A percentile compares a stretch with the other conserved stretches of the same genome.
Conservation (phyloP, 75 land plant genomes). For the Cunninghamia lanceolata region DNA sequence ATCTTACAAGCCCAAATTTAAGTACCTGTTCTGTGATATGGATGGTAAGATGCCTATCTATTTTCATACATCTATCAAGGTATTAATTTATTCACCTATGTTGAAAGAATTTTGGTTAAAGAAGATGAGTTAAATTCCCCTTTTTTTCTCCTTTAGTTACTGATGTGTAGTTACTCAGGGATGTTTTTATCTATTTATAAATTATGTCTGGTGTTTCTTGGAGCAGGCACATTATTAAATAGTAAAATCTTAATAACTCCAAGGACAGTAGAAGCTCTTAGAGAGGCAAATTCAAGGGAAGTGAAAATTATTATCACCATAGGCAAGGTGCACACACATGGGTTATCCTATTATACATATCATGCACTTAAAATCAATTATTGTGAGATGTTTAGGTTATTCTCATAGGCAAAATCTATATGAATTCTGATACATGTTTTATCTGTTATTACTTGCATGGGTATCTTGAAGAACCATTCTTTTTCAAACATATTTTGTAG, state of each 20-base stretch:
- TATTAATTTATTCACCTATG: not conserved
- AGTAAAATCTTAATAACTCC: constrained; percentile 61
- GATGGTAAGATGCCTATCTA: constrained; percentile 67
- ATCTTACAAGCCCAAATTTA: constrained; percentile 58
- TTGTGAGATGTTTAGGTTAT: not conserved
- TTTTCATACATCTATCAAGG: not conserved
- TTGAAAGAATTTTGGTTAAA: not conserved
- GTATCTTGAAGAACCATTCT: not conserved
- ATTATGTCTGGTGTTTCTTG: constrained; percentile 5
- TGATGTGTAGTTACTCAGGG: not conserved
- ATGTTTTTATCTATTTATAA: not conserved
- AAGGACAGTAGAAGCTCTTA: constrained; percentile 67
- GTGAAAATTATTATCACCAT: constrained; percentile 82
- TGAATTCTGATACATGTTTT: not conserved
- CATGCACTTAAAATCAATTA: not conserved
- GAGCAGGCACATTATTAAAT: constrained; percentile 79
- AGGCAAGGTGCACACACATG: constrained; percentile 62
- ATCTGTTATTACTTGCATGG: not conserved
- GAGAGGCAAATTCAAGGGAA: constrained; percentile 72
- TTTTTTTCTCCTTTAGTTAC: not conserved
- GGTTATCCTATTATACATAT: not conserved
- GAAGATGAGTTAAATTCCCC: not conserved
- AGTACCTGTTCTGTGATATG: constrained; percentile 92
- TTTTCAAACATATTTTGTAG: not conserved
- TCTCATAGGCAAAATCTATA: not conserved